Percentiles rank a stretch among this genome's conserved stretches.
Evolutionary conservation across 495 filamentous ascomycete species (phyloP).

Genomic region (Penicillium salamii): DNA sequence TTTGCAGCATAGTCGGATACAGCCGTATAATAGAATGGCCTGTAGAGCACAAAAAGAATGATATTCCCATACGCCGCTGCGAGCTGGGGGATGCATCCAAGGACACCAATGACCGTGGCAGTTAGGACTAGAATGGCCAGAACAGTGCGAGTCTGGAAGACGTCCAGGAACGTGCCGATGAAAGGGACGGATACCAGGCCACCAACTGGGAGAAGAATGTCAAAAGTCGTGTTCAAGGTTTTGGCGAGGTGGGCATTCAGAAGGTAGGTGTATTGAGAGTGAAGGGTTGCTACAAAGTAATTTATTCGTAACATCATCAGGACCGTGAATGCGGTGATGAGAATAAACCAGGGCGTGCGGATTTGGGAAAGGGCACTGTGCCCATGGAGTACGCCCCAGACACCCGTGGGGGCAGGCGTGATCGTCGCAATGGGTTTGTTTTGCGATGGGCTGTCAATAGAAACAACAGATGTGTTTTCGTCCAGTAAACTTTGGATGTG

Average conservation of each 20-base stretch:
- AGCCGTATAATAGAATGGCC: conserved; percentile 53
- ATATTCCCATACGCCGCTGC: conserved; percentile 78
- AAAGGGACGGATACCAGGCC: conserved; percentile 84
- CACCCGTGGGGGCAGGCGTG: conserved; percentile 62
- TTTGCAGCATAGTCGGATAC: conserved; percentile 83
- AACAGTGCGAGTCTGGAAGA: conserved; percentile 67
- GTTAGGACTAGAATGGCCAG: conserved; percentile 68
- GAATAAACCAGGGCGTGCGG: conserved; percentile 76
- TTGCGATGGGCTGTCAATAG: conserved; percentile 11
- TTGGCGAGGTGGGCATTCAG: conserved; percentile 60
- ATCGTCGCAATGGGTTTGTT: conserved; percentile 26
- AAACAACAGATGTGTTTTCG: conserved; percentile 32
- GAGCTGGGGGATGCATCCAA: conserved; percentile 69
- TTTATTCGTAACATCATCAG: conserved; percentile 95
- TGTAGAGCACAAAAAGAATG: conserved; percentile 65
- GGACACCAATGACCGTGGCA: conserved; percentile 73
- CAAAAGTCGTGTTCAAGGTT: conserved; percentile 80
- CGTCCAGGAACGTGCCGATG: conserved; percentile 80
- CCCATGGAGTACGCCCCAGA: conserved; percentile 89
- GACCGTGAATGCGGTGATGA: conserved; percentile 84
- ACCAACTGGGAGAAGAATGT: conserved; percentile 82
- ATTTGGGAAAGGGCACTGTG: conserved; percentile 72
- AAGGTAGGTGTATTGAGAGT: conserved; percentile 78
- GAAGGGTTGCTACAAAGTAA: conserved; percentile 93
- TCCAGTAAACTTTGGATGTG: conserved; percentile 72